Evolutionary conservation across 805 yeast species (phyloP).

Genomic region (Komagataella kurtzmanii): DNA sequence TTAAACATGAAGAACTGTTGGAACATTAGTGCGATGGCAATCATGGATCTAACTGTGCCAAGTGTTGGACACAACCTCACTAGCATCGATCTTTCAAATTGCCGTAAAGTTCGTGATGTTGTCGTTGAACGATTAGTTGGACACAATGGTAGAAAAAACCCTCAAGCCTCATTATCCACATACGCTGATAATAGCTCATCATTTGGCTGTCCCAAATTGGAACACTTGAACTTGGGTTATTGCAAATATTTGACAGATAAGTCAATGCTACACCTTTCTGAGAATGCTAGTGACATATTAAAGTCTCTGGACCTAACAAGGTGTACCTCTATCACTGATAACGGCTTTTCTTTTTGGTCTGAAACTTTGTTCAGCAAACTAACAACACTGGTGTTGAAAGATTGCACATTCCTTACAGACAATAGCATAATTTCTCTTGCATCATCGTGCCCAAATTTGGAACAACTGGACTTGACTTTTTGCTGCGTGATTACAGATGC

Average conservation of each 20-base stretch:
- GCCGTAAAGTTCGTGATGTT: constrained; percentile 57
- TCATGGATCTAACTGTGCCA: constrained; percentile 62
- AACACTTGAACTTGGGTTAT: constrained; percentile 46
- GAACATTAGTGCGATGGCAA: constrained; percentile 73
- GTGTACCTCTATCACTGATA: constrained; percentile 68
- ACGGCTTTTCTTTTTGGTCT: constrained; percentile 58
- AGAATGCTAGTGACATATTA: constrained; percentile 41
- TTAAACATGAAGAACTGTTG: constrained; percentile 58
- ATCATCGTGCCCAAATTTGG: constrained; percentile 43
- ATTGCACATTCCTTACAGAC: constrained; percentile 65
- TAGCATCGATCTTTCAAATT: constrained; percentile 56
- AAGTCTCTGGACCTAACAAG: constrained; percentile 51
- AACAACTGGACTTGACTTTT: constrained; percentile 48
- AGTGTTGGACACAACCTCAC: constrained; percentile 45
- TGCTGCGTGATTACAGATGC: constrained; percentile 67
- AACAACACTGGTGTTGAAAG: constrained; percentile 40
- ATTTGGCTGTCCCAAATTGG: constrained; percentile 45
- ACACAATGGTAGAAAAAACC: constrained; percentile 10
- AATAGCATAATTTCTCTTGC: constrained; percentile 49
- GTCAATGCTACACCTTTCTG: constrained; percentile 48
- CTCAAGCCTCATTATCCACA: constrained; percentile 8
- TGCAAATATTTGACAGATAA: constrained; percentile 66
- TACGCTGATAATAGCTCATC: neutral
- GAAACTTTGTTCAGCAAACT: constrained; percentile 40
- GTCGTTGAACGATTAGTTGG: constrained; percentile 62